Conservation (phyloP, 2,329 filamentous ascomycete species). For the Myriosclerotinia duriaeana region DNA sequence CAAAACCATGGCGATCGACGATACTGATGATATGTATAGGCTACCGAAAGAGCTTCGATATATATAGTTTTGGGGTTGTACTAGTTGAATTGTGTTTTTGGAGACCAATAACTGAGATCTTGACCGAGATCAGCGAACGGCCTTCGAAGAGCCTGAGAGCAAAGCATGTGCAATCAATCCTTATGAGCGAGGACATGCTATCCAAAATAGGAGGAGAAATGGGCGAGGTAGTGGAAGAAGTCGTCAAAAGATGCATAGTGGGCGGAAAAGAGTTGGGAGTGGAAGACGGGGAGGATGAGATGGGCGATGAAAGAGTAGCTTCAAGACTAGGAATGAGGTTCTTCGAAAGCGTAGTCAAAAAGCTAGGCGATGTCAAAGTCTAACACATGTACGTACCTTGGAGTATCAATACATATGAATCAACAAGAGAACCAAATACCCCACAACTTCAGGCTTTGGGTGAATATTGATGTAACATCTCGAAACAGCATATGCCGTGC, state of each 20-base stretch:
- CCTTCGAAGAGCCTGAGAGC: slow-evolving; percentile 29
- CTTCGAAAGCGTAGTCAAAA: slow-evolving; percentile 49
- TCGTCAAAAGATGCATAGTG: slow-evolving; percentile 43
- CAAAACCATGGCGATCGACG: background rate
- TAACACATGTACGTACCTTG: slow-evolving; percentile 22
- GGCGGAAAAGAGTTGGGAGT: slow-evolving; percentile 44
- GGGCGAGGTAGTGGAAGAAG: slow-evolving; percentile 46
- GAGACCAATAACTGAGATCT: slow-evolving; percentile 48
- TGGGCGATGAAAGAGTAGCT: slow-evolving; percentile 42
- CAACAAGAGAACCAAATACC: background rate
- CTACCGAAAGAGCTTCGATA: slow-evolving; percentile 48
- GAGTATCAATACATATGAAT: slow-evolving; percentile 10
- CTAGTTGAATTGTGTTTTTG: slow-evolving; percentile 56
- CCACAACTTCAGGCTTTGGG: background rate
- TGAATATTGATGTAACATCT: slow-evolving; percentile 2
- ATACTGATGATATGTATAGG: slow-evolving; percentile 10
- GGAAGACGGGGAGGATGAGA: slow-evolving; percentile 45
- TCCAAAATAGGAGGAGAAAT: slow-evolving; percentile 43
- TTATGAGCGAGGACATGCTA: slow-evolving; percentile 40
- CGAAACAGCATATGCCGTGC: slow-evolving; percentile 11
- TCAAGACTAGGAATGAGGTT: slow-evolving; percentile 45
- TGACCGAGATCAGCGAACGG: slow-evolving; percentile 37
- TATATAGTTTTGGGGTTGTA: slow-evolving; percentile 54
- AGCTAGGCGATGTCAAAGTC: slow-evolving; percentile 40
- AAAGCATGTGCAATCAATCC: slow-evolving; percentile 43